These are phyloP conservation scores for Coniochaeta sp. DNA, from an alignment of 2,329 filamentous ascomycete species.

Conservation along the genomic window DNA sequence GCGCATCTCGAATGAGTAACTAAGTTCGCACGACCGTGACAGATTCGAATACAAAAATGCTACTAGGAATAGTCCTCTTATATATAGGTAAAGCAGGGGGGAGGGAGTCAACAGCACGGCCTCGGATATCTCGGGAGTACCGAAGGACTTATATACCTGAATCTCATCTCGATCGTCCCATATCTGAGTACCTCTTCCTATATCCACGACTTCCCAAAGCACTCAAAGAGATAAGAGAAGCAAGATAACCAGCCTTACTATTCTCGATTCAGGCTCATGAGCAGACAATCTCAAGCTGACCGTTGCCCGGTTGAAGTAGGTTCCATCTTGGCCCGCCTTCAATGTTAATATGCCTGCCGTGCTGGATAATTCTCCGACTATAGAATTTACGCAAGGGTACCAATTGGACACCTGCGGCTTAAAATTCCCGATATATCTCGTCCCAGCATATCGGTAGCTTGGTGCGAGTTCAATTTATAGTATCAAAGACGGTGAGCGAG, in stretches of 20 bases:
- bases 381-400: background rate
- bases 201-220: background rate
- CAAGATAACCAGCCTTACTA: background rate
- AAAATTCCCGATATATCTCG: background rate
- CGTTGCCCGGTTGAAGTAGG: background rate
- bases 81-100: no score
- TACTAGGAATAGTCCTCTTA: no score
- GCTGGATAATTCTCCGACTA: constrained; percentile 1
- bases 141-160: background rate
- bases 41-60: no score
- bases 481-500: no score
- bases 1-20: background rate
- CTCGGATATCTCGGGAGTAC: background rate
- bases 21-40: no score
- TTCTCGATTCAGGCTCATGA: background rate
- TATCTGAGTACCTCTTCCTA: background rate
- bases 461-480: background rate
- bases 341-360: background rate
- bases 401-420: background rate
- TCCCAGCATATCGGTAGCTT: background rate
- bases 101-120: background rate
- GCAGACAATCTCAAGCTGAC: background rate
- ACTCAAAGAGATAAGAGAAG: background rate
- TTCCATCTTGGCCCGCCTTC: background rate
- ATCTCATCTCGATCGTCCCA: background rate